Evolutionary conservation across 2,329 filamentous ascomycete species (phyloP), one percentile per base, ranked within the genome.

Genomic region (Zymoseptoria passerinii): DNA sequence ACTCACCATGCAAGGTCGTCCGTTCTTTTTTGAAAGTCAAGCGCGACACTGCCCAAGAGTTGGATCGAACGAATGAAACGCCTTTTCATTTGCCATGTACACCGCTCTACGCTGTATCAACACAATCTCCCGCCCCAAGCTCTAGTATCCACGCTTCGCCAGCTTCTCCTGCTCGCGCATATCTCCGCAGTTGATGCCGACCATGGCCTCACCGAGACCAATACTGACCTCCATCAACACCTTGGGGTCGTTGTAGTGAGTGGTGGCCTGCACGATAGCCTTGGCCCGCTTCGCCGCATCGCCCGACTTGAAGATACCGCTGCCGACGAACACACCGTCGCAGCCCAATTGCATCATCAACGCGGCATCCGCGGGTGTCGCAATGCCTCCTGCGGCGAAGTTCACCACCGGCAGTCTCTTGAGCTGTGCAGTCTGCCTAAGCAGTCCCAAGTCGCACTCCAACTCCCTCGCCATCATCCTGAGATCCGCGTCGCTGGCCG

Each of bases 271-370:
- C 55, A 99, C 94, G 69, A 99, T 97, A 44, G 94, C 94, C 79
- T 87, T 90, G 13, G 94, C 94, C 61, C 94, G 81, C 84, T 92
- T 90, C 50, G 87, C 85, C 20, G 94, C 89, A 75, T 97, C 87
- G 18, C 92, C 92, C 4, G 85, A 90, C 84, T 97, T 97, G 84
- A 99, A 99, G 75, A 97, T 97, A 28, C 94, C 94, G 58, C 86
- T 91, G 28, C 94, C 94, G 40, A 99, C 94, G 72, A 99, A 99
- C 40, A 99, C 94, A 59, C 94, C 94, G 71, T 99, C 94, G 72
- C 94, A 97, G 61, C 94, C 94, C 64, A 99, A 80, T 81, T 97
- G 92, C 94, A 99, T 99, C 92, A 99, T 90, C 78, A 99, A 80
- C 1, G 94, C 94, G 0, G 94, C 94, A 75, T 99, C 94, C 0